Conservation (phyloP, 2,329 filamentous ascomycete genomes). For the Paecilomyces variotii region DNA sequence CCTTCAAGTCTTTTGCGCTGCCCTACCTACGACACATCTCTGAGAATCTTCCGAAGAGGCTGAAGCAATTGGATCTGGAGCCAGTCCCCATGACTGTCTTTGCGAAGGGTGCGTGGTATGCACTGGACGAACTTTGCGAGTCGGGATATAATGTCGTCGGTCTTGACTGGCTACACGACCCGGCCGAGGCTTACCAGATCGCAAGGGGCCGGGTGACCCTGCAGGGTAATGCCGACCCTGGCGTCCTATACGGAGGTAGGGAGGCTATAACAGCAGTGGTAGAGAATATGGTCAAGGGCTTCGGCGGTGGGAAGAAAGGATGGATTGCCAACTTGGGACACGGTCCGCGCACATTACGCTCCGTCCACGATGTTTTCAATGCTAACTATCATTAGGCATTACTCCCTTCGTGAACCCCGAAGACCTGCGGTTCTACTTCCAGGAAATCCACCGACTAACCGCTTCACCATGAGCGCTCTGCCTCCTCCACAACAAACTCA, state of each 20-base stretch:
- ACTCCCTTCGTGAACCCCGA: slow-evolving; percentile 93
- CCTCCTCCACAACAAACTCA: not conserved
- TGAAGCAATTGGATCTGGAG: slow-evolving; percentile 67
- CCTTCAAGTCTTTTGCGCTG: slow-evolving; percentile 77
- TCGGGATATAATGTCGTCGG: slow-evolving; percentile 90
- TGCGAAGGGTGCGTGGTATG: slow-evolving; percentile 95
- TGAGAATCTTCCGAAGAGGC: slow-evolving; percentile 63
- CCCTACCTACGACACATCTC: slow-evolving; percentile 83
- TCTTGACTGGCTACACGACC: slow-evolving; percentile 89
- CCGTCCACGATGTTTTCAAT: slow-evolving; percentile 7
- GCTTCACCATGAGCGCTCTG: slow-evolving; percentile 10
- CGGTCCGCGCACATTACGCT: slow-evolving; percentile 44
- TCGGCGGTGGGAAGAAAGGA: slow-evolving; percentile 72
- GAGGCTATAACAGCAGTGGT: slow-evolving; percentile 76
- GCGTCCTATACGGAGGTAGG: slow-evolving; percentile 77
- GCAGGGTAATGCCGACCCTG: slow-evolving; percentile 94
- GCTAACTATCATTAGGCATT: slow-evolving; percentile 54
- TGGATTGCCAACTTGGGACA: slow-evolving; percentile 98
- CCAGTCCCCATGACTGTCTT: slow-evolving; percentile 95
- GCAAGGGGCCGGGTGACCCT: slow-evolving; percentile 72
- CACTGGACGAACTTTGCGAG: slow-evolving; percentile 76
- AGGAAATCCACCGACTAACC: slow-evolving; percentile 69
- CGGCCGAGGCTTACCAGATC: slow-evolving; percentile 71
- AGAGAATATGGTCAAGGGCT: slow-evolving; percentile 79
- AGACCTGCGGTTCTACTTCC: slow-evolving; percentile 84